phyloP scores from a whole-genome alignment of 495 filamentous ascomycete genomes.

The Tuber magnatum region DNA sequence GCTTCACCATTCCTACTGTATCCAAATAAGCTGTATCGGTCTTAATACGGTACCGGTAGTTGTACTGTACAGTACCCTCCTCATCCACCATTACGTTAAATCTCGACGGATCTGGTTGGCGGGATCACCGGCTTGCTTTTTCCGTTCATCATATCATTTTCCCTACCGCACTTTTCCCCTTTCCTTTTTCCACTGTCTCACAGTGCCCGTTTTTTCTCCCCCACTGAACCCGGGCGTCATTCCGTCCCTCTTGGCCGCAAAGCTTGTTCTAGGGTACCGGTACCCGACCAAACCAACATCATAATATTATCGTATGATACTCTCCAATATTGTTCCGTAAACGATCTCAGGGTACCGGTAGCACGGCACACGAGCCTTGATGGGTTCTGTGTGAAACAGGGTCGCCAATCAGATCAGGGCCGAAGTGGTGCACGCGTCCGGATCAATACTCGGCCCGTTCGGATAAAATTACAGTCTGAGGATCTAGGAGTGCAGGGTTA shows the following conservation, averaged over 20 bases:
- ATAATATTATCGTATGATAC: too few relatives aligned
- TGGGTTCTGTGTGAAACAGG: background rate
- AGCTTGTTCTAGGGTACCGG: background rate
- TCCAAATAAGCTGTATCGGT: background rate
- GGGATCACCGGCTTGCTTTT: background rate
- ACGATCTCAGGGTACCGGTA: background rate
- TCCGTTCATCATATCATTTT: background rate
- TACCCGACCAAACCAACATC: background rate
- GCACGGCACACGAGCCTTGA: background rate
- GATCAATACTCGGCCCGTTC: background rate
- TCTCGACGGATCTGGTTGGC: background rate
- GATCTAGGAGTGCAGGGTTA: background rate
- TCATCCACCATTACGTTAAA: background rate
- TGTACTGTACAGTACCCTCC: background rate
- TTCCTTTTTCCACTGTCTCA: constrained; percentile 1
- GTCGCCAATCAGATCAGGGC: background rate
- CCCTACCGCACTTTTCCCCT: background rate
- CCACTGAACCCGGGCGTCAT: background rate
- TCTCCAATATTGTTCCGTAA: background rate
- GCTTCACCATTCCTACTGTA: background rate
- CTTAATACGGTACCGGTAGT: background rate
- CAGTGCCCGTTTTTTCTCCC: background rate
- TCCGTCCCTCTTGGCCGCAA: background rate
- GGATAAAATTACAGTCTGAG: background rate
- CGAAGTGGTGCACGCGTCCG: background rate